Percentiles rank a stretch among this genome's conserved stretches.
Conservation (phyloP, 208 protist species). For the Angomonas ambiguus region DNA sequence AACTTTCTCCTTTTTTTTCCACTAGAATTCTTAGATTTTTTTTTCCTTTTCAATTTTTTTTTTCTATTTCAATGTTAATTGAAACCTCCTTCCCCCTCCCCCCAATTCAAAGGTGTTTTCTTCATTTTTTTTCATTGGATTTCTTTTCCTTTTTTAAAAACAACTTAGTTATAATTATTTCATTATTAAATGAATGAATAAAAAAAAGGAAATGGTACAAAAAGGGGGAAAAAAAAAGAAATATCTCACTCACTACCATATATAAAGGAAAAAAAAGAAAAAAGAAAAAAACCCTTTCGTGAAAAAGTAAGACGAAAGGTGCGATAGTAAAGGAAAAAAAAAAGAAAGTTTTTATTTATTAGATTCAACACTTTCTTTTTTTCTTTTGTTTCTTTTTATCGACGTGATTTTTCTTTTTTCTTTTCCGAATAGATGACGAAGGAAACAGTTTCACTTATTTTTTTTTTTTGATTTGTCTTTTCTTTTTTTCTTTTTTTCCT, state of each 20-base stretch:
- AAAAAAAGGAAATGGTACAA: background rate
- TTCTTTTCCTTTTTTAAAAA: too few species aligned
- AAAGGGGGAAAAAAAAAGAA: background rate
- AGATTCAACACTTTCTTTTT: background rate
- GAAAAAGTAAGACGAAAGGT: background rate
- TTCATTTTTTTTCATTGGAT: background rate
- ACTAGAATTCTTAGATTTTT: constrained; percentile 1
- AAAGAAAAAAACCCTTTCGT: background rate
- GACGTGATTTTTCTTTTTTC: background rate
- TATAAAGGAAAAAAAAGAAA: background rate
- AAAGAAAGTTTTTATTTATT: constrained; percentile 2
- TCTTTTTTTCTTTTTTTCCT: constrained; percentile 16
- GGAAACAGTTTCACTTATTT: background rate
- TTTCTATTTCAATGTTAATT: background rate
- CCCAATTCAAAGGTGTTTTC: background rate
- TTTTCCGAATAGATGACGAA: background rate
- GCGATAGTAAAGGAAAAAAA: background rate
- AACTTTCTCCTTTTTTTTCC: background rate
- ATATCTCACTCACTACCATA: background rate
- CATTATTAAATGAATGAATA: background rate
- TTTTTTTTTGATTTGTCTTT: constrained; percentile 9
- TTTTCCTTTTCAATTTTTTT: constrained; percentile 6
- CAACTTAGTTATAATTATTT: background rate
- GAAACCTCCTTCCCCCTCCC: background rate
- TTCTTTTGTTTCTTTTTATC: background rate